These are phyloP conservation scores for Solanum gandarillasii DNA, from an alignment of 257 asterid species.

Conservation along the genomic window DNA sequence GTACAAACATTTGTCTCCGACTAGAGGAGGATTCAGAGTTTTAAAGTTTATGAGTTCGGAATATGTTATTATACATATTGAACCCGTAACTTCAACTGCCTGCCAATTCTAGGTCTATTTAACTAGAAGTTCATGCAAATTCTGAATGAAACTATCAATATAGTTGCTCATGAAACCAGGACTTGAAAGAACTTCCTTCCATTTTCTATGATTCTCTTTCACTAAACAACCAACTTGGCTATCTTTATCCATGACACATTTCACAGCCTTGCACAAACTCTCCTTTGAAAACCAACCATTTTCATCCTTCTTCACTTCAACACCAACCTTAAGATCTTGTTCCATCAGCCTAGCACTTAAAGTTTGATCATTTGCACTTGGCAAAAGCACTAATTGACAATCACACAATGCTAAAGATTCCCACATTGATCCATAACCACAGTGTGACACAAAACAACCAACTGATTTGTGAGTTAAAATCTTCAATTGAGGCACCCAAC, in stretches of 20 bases:
- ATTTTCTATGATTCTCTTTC: constrained; percentile 18
- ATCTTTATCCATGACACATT: constrained; percentile 15
- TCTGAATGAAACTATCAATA: constrained; percentile 15
- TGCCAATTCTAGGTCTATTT: not conserved
- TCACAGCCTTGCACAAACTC: constrained; percentile 14
- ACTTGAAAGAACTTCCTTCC: constrained; percentile 2
- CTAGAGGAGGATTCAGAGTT: not conserved
- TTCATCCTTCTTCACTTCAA: constrained; percentile 13
- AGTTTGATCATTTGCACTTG: constrained; percentile 5
- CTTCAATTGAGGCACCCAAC: constrained; percentile 2
- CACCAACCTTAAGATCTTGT: constrained; percentile 2
- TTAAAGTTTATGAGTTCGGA: not conserved
- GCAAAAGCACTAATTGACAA: constrained; percentile 5
- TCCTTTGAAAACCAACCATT: constrained; percentile 32
- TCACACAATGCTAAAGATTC: constrained; percentile 2
- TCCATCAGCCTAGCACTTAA: constrained; percentile 10
- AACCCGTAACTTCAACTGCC: not conserved
- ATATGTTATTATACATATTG: no score
- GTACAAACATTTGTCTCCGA: not conserved
- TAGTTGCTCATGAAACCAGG: constrained; percentile 10
- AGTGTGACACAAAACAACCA: constrained; percentile 11
- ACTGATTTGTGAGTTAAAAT: constrained; percentile 1
- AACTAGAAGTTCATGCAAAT: constrained; percentile 1
- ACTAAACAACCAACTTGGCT: constrained; percentile 20
- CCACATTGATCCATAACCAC: constrained; percentile 18